Base-by-base conservation (phyloP, 2,329 filamentous ascomycete species). In the Fusarium abutilonis region DNA sequence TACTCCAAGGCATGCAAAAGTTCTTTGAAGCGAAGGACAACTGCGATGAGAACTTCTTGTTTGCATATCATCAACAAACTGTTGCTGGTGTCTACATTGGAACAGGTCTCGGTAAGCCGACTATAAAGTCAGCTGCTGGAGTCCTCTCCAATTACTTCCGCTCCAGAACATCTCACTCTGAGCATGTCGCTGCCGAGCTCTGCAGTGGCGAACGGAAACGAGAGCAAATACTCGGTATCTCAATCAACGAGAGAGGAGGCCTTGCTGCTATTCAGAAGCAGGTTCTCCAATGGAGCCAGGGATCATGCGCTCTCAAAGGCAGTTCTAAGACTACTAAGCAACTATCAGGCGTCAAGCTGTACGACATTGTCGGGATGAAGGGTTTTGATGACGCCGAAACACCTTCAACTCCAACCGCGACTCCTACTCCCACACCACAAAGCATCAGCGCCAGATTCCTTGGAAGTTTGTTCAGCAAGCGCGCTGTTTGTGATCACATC, bases 31-130 rank as follows among this genome's bases (percentile, higher is more conserved):
- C 34, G 3, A 42, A 54, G 8, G 60, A 68, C 14, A 68, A 68
- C 60, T 68, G 60, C 40, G 52, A 66, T 38, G 60, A 66, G 43
- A 64, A 32, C 3, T 64, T 62, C 23, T 14, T 64, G 1, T 66
- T 67, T 52, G 56, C 51, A 2, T 66, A 64, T 21, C 44, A 66
- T 26, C 48, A 57, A 21, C 5, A 58, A 26, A 55, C 48, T 3
- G 60, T 61, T 26, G 54, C 59, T 2, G 47, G 47, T 31, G 36
- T 63, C 36, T 62, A 66, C 43, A 62, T 64, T 35, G 60, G 64
- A 9, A 4, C 43, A 3, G 40, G 49, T 5, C 39, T 61, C 3
- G 45, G 57, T 6, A 61, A 57, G 31, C n/a, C 39, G 19, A 61
- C 49, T 13, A 36, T 26, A 9, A 28, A 43, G 21, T 55, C 51